These are phyloP conservation scores for Xylaria sp. DNA, from an alignment of 495 filamentous ascomycete species.

Conservation along the genomic window DNA sequence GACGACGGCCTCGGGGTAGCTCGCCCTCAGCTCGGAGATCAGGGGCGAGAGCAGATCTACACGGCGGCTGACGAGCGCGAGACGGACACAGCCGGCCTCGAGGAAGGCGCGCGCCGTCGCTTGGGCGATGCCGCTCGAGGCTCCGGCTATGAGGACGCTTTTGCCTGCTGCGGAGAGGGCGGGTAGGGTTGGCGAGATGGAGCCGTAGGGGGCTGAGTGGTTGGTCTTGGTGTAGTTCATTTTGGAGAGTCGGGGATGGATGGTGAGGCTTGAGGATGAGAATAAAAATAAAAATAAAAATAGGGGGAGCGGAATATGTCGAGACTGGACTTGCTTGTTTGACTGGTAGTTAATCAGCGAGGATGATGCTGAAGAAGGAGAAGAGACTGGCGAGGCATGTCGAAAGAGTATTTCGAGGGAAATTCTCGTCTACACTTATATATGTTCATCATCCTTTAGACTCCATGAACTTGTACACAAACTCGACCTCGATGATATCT, in stretches of 20 bases:
- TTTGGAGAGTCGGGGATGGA: neutral
- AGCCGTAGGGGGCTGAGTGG: conserved; percentile 49
- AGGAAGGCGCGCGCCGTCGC: conserved; percentile 37
- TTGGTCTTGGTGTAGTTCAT: conserved; percentile 38
- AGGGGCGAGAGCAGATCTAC: neutral
- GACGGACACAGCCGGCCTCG: conserved; percentile 24
- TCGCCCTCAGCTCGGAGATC: neutral
- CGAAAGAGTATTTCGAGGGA: neutral
- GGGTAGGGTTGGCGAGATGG: conserved; percentile 43
- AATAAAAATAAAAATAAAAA: no score
- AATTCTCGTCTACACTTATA: neutral
- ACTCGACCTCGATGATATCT: neutral
- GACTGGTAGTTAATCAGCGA: neutral
- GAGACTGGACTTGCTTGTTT: neutral
- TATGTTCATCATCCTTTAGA: neutral
- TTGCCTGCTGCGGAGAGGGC: conserved; percentile 45
- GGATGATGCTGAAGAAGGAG: neutral
- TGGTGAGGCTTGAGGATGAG: neutral
- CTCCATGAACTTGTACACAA: neutral
- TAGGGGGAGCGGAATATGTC: neutral
- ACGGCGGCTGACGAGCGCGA: conserved; percentile 23
- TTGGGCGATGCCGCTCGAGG: conserved; percentile 45
- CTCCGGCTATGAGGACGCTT: conserved; percentile 51
- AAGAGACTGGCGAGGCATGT: neutral
- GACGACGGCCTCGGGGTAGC: conserved; percentile 20